Base-by-base conservation (phyloP, 1,139 yeast genomes). In the Candida tunisiensis region DNA sequence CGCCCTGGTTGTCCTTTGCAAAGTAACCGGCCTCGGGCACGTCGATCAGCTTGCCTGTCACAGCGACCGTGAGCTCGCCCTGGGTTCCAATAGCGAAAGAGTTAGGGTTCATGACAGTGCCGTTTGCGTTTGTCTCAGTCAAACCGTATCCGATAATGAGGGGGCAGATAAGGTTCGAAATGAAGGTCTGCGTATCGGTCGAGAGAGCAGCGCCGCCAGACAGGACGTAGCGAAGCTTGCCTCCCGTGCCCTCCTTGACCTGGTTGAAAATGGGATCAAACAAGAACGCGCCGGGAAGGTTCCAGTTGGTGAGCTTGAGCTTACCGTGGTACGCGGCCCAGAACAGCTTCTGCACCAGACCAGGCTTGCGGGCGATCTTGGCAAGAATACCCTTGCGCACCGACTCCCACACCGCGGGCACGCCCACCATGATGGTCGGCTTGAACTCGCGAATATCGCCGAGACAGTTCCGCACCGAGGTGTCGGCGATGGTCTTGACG, bases 351-450 rank as follows among this genome's bases (percentile, higher is more conserved):
- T 83, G 94, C 22, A 69, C 64, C 20, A 75, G 40, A 10, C 69
- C 43, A 9, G 94, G 79, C 44, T 65, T 65, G 42, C 69, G 68
- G 38, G 62, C 60, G 35, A 91, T 65, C 57, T 85, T 85, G 30
- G 69, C 67, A 37, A 80, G 41, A 33, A 88, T 78, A 32, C 98
- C 99, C 60, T 88, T 88, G 55, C 92, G 75, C 34, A 88, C 82
- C 17, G 77, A 67, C 60, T 88, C 99, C 94, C 95, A 91, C 30
- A 88, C 96, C 3, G 98, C 94, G 10, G 98, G 96, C 31, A 91
- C 98, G 51, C 94, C 98, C 38, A 83, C 94, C 94, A 88, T 80
- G 40, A 88, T 57, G 8, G 94, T 77, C 34, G 99, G 99, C 51
- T 69, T 66, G 55, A 82, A 80, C 47, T 78, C 83, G 33, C 67